Evolutionary conservation across 495 filamentous ascomycete species (phyloP), one percentile per base, ranked within the genome.

Genomic region (Lophium mytilinum): DNA sequence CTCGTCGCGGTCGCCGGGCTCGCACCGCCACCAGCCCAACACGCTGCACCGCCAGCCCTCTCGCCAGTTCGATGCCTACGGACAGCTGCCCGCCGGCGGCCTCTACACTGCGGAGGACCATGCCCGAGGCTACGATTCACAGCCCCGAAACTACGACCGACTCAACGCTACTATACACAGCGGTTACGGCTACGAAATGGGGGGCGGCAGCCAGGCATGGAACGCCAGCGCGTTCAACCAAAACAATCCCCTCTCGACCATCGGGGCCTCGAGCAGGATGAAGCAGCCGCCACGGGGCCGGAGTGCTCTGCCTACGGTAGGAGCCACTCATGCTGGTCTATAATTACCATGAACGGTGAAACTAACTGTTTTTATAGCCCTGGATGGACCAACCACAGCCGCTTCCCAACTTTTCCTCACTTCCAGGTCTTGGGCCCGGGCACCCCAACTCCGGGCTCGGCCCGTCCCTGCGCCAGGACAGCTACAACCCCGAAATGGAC

Each of bases 41-140:
- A 81, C 82, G 36, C 76, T 89, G 41, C 82, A 84, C 64, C 79
- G 81, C 63, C 79, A 87, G 69, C 71, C 86, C 61, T 83, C 84
- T 62, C 73, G 83, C 65, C 78, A 89, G 61, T 86, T 86, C 63
- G 83, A 87, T 37, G 61, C 61, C 17, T 69, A 66, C 52, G 64
- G 64, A 24, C 61, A 64, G 48, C 57, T 61, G 5, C 53, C 57
- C 34, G 24, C 48, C 17, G 64, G 54, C 14, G 58, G 55, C 39
- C 57, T 66, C n/a, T 66, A 66, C 58, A 61, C 56, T 3, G 56
- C 58, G n/a, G 66, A 69, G 18, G 66, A 67, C 46, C 60, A 60
- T 43, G 49, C 60, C 37, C 53, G 60, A 24, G 45, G 58, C 14
- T 61, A 61, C 36, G 57, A 64, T 17, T 12, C 14, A 4, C 53